Conservation (phyloP, 2,329 filamentous ascomycete genomes). For the Colletotrichum sp. region DNA sequence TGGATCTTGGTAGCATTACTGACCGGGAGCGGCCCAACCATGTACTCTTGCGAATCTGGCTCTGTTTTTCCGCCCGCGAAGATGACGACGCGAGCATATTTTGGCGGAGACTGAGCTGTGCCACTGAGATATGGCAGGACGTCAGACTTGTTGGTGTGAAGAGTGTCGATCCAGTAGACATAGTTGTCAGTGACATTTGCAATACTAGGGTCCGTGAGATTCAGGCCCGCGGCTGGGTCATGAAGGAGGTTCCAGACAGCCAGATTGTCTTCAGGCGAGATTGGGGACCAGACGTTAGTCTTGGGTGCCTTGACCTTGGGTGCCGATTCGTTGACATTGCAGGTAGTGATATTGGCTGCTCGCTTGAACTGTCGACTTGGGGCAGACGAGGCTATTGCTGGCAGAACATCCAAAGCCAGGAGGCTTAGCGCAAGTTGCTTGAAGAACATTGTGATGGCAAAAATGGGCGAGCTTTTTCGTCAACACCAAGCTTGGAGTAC, state of each 20-base stretch:
- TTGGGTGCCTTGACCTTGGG: constrained; percentile 37
- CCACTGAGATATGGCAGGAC: constrained; percentile 49
- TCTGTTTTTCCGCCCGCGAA: constrained; percentile 46
- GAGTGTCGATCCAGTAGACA: constrained; percentile 49
- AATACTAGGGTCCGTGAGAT: constrained; percentile 43
- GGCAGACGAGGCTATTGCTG: background rate
- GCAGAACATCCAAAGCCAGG: background rate
- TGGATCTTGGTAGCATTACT: constrained; percentile 37
- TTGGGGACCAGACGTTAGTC: constrained; percentile 44
- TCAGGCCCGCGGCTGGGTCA: constrained; percentile 43
- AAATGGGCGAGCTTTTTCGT: background rate
- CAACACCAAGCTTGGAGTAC: fast-evolving
- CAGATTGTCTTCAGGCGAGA: constrained; percentile 44
- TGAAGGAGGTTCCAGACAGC: constrained; percentile 49
- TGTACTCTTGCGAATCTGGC: constrained; percentile 51
- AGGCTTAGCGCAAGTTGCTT: background rate
- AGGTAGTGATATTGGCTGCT: background rate
- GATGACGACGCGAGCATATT: constrained; percentile 52
- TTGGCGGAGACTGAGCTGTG: constrained; percentile 33
- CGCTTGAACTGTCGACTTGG: background rate
- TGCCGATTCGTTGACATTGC: constrained; percentile 10
- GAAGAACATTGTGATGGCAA: background rate
- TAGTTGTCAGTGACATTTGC: constrained; percentile 49
- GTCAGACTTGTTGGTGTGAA: constrained; percentile 53
- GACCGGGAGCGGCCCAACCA: constrained; percentile 54